Evolutionary conservation across 768 basidiomycete species (phyloP), one percentile per base, ranked within the genome.

Genomic region (Russula sp.): DNA sequence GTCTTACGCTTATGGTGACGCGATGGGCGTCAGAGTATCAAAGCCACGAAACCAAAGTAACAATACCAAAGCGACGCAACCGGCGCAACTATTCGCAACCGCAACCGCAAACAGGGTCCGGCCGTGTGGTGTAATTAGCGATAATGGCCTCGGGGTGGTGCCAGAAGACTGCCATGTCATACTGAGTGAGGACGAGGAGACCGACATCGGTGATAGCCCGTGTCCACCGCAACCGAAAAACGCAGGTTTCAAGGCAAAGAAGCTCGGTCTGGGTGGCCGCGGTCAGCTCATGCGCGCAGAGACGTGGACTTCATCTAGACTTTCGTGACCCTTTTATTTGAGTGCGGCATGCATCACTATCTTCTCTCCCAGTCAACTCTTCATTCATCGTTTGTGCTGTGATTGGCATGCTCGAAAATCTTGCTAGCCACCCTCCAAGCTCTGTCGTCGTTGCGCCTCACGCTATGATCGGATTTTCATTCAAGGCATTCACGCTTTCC

Each of bases 1-100:
- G 72, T 94, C 92, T 0, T 97, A 93, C 71, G 87, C 94, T 0
- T 96, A 93, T 70, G 94, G 94, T n/a, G 94, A 97, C 50, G 77
- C 79, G 26, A 75, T 77, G 67, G 44, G 69, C 74, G 30, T 62
- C 76, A 36, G 57, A 70, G n/a, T 71, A 73, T 46, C 70, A 61
- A 52, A 80, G 77, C 67, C 79, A 68, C 79, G 79, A 48, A 92
- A 88, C 73, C 83, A 87, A 71, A 90, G 83, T 70, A 89, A 84
- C 9, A 86, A 81, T 6, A 86, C 82, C 5, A 86, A 40, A 16
- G 38, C 16, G 38, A 18, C 16, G 16, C 38, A 40, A 40, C 38
- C 62, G 83, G 34, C 13, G 5, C 79, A 60, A 80, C 61, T 89
- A 55, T 89, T 89, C 67, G 86, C 87, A 26, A 88, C 87, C 28